Conservation (phyloP, 2,329 filamentous ascomycete species). For the Myriosclerotinia duriaeana region DNA sequence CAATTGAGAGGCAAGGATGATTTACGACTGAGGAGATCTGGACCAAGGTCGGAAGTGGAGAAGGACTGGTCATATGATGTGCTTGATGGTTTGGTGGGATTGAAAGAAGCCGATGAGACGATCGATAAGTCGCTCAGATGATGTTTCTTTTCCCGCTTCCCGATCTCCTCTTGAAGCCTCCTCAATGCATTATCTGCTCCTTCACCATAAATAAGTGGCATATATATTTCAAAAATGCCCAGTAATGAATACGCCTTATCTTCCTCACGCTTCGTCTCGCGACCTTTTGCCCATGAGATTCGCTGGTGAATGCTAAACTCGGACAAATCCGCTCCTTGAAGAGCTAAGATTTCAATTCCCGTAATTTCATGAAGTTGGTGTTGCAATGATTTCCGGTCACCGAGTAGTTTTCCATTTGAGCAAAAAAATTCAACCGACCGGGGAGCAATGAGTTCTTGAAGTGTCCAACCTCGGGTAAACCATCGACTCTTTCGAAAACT, state of each 20-base stretch:
- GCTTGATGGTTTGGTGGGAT: conserved; percentile 27
- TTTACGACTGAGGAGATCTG: background rate
- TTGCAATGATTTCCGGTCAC: conserved; percentile 26
- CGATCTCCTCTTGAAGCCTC: conserved; percentile 42
- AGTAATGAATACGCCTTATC: conserved; percentile 45
- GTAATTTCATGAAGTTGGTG: conserved; percentile 26
- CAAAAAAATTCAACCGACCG: conserved; percentile 29
- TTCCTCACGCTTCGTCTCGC: conserved; percentile 43
- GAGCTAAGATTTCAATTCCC: conserved; percentile 22
- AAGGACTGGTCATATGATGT: conserved; percentile 15
- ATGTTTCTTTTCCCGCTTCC: conserved; percentile 25
- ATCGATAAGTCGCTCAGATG: conserved; percentile 23
- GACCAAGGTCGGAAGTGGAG: background rate
- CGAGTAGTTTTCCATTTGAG: conserved; percentile 22
- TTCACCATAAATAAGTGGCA: conserved; percentile 47
- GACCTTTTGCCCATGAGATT: conserved; percentile 41
- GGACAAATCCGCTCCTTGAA: conserved; percentile 25
- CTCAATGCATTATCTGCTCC: conserved; percentile 38
- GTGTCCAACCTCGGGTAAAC: conserved; percentile 34
- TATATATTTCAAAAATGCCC: conserved; percentile 47
- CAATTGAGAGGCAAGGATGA: background rate
- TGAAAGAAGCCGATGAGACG: conserved; percentile 20
- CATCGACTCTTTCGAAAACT: conserved; percentile 28
- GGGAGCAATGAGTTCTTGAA: conserved; percentile 32
- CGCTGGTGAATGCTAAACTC: conserved; percentile 38